Percentiles rank a stretch among this genome's conserved stretches.
Evolutionary conservation across 2,329 filamentous ascomycete genomes (phyloP).

Genomic region (Pseudohalonectria lignicola): DNA sequence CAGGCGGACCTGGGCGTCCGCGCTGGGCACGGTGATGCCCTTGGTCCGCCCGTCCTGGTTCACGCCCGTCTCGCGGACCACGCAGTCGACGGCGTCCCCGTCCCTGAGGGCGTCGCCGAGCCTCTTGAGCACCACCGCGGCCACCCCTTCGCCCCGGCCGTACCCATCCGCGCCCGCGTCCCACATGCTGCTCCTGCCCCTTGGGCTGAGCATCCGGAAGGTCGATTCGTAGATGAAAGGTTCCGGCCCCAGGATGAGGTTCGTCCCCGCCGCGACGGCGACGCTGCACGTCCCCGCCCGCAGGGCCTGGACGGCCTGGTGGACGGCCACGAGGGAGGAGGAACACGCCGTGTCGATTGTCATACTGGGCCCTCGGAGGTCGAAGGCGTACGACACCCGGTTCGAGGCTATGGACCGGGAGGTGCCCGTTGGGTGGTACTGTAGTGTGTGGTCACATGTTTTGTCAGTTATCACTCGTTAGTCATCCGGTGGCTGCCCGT

Average conservation of each 20-base stretch:
- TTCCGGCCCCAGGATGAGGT: slow-evolving; percentile 25
- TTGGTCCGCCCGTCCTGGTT: slow-evolving; percentile 47
- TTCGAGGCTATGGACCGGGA: no score
- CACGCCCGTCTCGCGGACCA: slow-evolving; percentile 37
- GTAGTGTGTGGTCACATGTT: slow-evolving; percentile 37
- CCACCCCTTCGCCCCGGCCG: slow-evolving; percentile 48
- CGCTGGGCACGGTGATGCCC: slow-evolving; percentile 46
- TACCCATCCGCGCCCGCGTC: slow-evolving; percentile 39
- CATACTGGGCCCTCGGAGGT: slow-evolving; percentile 40
- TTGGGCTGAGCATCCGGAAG: no score
- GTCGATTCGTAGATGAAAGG: no score
- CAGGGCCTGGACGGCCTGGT: slow-evolving; percentile 37
- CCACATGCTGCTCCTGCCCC: slow-evolving; percentile 17
- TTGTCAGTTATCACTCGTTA: no score
- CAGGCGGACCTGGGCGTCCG: slow-evolving; percentile 35
- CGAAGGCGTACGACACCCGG: slow-evolving; percentile 42
- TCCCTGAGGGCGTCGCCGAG: slow-evolving; percentile 42
- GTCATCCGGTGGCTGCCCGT: no score
- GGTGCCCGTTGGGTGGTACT: no score
- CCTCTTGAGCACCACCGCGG: slow-evolving; percentile 43
- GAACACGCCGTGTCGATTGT: slow-evolving; percentile 42
- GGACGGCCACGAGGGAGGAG: slow-evolving; percentile 36
- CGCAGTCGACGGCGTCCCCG: slow-evolving; percentile 40
- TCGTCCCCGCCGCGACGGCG: slow-evolving; percentile 26
- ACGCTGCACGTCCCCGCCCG: slow-evolving; percentile 31